phyloP scores from a whole-genome alignment of 208 protist genomes.

The Acanthamoeba healyi region DNA sequence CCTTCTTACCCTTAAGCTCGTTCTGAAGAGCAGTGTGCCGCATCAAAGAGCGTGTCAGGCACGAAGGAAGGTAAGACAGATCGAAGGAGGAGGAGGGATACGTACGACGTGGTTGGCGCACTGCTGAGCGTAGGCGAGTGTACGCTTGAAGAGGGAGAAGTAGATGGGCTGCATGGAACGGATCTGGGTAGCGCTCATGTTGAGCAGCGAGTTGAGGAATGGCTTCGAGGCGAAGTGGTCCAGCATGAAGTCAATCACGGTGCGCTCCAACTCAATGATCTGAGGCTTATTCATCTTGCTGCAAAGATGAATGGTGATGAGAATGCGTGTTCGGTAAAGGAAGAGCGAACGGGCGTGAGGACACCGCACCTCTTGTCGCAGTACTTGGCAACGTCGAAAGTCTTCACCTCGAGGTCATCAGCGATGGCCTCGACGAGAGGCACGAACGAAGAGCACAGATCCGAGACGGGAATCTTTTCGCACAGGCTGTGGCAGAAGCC shows the following conservation, averaged over 20 bases:
- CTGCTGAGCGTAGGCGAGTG: slow-evolving; percentile 28
- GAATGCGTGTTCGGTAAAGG: background rate
- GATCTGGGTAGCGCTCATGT: background rate
- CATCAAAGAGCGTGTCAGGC: background rate
- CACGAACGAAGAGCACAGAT: slow-evolving; percentile 36
- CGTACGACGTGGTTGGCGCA: slow-evolving; percentile 19
- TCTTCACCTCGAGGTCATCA: slow-evolving; percentile 19
- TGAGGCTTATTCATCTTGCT: slow-evolving; percentile 16
- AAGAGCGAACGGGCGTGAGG: background rate
- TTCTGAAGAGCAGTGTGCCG: background rate
- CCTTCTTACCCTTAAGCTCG: slow-evolving; percentile 57
- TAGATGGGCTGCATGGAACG: slow-evolving; percentile 52
- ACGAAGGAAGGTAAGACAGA: background rate
- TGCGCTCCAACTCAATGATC: slow-evolving; percentile 20
- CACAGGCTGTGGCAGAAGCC: slow-evolving; percentile 72
- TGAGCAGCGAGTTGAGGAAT: slow-evolving; percentile 59
- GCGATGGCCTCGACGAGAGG: slow-evolving; percentile 49
- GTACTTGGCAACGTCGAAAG: background rate
- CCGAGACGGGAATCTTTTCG: slow-evolving; percentile 8
- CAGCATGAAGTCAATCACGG: slow-evolving; percentile 66
- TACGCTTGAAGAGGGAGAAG: slow-evolving; percentile 56
- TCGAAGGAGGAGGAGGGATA: background rate
- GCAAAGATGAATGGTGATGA: background rate
- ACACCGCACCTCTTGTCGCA: slow-evolving; percentile 8
- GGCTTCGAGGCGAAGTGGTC: slow-evolving; percentile 30